A percentile compares a stretch with the other conserved stretches of the same genome.
phyloP scores from a whole-genome alignment of 2,329 filamentous ascomycete genomes.

The Endocalyx cinctus region DNA sequence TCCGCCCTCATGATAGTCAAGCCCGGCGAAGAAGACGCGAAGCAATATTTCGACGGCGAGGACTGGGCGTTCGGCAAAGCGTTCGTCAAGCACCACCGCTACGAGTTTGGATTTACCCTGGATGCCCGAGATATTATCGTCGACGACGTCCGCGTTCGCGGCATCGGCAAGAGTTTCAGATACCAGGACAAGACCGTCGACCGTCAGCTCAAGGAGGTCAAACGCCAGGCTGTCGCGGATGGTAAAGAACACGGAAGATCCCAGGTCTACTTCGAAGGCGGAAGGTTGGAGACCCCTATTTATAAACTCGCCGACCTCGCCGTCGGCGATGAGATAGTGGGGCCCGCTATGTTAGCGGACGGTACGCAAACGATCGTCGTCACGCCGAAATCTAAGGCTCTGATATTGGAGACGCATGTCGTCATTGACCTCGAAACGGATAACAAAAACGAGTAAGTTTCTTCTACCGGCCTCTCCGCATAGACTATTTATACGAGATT shows the following conservation, averaged over 20 bases:
- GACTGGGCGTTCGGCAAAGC: slow-evolving; percentile 80
- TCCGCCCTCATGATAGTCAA: slow-evolving; percentile 86
- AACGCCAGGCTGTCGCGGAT: slow-evolving; percentile 50
- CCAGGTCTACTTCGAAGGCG: slow-evolving; percentile 80
- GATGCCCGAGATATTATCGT: slow-evolving; percentile 81
- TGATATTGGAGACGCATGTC: slow-evolving; percentile 81
- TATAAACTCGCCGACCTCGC: slow-evolving; percentile 74
- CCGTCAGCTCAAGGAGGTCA: slow-evolving; percentile 70
- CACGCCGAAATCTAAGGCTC: slow-evolving; percentile 69
- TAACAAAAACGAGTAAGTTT: slow-evolving; percentile 35
- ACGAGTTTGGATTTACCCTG: slow-evolving; percentile 89
- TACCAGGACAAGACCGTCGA: slow-evolving; percentile 78
- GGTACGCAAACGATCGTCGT: slow-evolving; percentile 90
- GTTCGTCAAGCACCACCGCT: slow-evolving; percentile 81
- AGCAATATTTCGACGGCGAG: slow-evolving; percentile 56
- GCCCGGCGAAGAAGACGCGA: slow-evolving; percentile 58
- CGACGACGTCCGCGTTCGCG: slow-evolving; percentile 82
- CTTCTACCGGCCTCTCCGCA: too few relatives aligned
- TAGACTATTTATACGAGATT: too few relatives aligned
- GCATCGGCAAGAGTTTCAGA: slow-evolving; percentile 83
- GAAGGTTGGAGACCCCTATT: slow-evolving; percentile 71
- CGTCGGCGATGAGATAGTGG: slow-evolving; percentile 67
- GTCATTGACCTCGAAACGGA: slow-evolving; percentile 75
- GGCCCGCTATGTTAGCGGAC: slow-evolving; percentile 83
- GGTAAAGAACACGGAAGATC: slow-evolving; percentile 62